A percentile compares a stretch with the other conserved stretches of the same genome.
Conservation (phyloP, 306 rosid species). For the Acmispon strigosus region DNA sequence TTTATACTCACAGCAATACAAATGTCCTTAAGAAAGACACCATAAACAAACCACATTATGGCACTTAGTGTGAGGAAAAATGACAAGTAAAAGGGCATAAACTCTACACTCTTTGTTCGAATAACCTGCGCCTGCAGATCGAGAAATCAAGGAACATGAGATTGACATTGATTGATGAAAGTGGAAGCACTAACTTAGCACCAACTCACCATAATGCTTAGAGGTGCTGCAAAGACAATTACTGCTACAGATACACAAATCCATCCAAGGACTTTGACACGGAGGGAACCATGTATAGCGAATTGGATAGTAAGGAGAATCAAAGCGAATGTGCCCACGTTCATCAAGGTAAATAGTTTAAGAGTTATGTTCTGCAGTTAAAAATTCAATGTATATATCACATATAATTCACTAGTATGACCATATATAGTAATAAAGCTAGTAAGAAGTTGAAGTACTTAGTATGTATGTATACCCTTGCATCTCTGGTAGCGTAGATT, state of each 20-base stretch:
- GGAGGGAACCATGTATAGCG: conserved; percentile 9
- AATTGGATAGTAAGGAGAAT: conserved; percentile 36
- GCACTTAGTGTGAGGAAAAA: conserved; percentile 79
- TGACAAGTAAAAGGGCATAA: conserved; percentile 64
- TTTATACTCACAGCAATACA: conserved; percentile 56
- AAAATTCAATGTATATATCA: background rate
- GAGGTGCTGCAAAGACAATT: conserved; percentile 70
- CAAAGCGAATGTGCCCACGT: conserved; percentile 36
- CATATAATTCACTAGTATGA: no score
- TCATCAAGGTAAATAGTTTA: conserved; percentile 42
- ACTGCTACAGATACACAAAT: conserved; percentile 49
- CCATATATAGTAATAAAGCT: no score
- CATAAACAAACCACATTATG: conserved; percentile 72
- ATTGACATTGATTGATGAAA: background rate
- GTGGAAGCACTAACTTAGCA: background rate
- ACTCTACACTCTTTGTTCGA: conserved; percentile 66
- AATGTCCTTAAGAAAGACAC: conserved; percentile 46
- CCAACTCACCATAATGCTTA: conserved; percentile 61
- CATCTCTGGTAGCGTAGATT: conserved; percentile 36
- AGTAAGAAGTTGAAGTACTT: no score
- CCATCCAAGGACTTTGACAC: conserved; percentile 69
- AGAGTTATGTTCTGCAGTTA: conserved; percentile 40
- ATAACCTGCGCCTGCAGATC: conserved; percentile 29
- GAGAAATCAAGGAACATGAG: no score
- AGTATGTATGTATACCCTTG: conserved; percentile 36